Percentiles rank a stretch among this genome's conserved stretches.
These are phyloP conservation scores for Eucalyptus decipiens DNA, from an alignment of 345 rosid species.

Conservation along the genomic window DNA sequence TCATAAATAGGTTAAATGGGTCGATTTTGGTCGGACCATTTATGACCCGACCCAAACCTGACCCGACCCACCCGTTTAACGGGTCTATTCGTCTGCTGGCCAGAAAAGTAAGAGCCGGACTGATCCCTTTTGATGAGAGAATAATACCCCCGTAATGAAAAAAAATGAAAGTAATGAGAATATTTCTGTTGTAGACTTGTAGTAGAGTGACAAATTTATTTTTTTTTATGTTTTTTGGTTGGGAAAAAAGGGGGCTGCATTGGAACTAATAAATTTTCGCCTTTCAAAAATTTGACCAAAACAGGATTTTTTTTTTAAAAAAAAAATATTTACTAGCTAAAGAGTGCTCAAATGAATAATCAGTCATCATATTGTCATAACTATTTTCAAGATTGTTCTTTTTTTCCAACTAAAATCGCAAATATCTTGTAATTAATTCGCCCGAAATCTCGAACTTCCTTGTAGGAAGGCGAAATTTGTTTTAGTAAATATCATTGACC, in stretches of 20 bases:
- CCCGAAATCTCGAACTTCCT: background rate
- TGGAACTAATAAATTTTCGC: background rate
- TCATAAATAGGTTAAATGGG: too few species aligned
- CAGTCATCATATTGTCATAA: background rate
- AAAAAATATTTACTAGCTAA: background rate
- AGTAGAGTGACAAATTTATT: background rate
- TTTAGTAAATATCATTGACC: background rate
- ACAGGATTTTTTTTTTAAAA: background rate
- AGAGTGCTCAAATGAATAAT: background rate
- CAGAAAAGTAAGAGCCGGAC: background rate
- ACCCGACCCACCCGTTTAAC: too few species aligned
- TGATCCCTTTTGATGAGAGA: background rate
- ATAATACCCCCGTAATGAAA: background rate
- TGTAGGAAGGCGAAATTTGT: fast-evolving
- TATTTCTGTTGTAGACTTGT: too few species aligned
- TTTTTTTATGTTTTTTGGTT: background rate
- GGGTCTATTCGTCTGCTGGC: background rate
- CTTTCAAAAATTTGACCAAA: background rate
- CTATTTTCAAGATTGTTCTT: background rate
- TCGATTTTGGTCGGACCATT: too few species aligned
- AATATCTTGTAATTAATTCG: background rate
- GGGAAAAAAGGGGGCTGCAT: background rate
- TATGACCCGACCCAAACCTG: too few species aligned
- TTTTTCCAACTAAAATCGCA: background rate
- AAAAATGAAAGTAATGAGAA: background rate